Evolutionary conservation across 208 protist species (phyloP).

Genomic region (Trypanosoma congolense): DNA sequence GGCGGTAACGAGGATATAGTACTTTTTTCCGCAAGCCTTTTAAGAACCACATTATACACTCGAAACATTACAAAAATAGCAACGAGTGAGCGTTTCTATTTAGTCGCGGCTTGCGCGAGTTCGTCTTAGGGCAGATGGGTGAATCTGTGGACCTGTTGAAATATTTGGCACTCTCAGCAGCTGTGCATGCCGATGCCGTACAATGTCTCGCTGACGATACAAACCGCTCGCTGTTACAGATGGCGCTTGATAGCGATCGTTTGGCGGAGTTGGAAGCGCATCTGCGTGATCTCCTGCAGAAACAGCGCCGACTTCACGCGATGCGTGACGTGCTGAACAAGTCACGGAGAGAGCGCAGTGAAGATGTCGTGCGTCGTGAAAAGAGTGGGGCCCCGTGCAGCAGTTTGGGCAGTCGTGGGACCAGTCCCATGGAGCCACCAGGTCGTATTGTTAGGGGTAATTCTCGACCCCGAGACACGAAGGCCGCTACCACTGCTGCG

Average conservation of each 20-base stretch:
- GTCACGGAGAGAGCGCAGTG: constrained; percentile 26
- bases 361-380: constrained; percentile 1
- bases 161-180: constrained; percentile 57
- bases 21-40: background rate
- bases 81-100: background rate
- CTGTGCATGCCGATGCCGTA: constrained; percentile 72
- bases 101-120: background rate
- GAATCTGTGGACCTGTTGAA: constrained; percentile 44
- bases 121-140: constrained; percentile 1
- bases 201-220: constrained; percentile 55
- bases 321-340: constrained; percentile 30
- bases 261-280: constrained; percentile 42
- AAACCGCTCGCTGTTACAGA: constrained; percentile 37
- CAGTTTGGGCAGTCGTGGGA: background rate
- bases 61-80: background rate
- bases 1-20: background rate
- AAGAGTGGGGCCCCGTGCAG: background rate
- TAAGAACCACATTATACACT: background rate
- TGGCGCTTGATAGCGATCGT: constrained; percentile 41
- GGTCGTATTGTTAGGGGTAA: too few relatives aligned
- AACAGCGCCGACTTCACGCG: constrained; percentile 41
- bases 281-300: constrained; percentile 33
- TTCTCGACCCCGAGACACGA: too few relatives aligned
- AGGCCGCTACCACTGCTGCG: too few relatives aligned
- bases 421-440: too few relatives aligned